Conservation (phyloP, 2,329 filamentous ascomycete species). For the Sphaerulina populicola region DNA sequence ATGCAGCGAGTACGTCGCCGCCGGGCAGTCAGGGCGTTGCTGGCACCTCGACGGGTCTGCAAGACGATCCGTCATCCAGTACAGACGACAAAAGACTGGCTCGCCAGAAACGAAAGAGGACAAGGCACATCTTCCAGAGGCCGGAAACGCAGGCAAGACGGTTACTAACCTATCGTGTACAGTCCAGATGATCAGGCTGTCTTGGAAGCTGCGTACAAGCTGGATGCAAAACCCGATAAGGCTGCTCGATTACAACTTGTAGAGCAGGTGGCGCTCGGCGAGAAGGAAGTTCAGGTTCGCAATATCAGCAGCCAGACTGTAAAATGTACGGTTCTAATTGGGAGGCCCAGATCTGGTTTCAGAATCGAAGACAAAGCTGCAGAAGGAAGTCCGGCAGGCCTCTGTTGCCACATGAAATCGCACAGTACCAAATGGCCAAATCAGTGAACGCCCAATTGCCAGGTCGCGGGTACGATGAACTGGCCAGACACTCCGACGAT, state of each 20-base stretch:
- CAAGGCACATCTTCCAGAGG: constrained; percentile 42
- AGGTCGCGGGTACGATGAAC: not conserved
- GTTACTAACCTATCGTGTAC: not conserved
- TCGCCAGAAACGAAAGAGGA: constrained; percentile 54
- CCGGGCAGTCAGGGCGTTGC: not conserved
- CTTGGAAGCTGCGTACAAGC: constrained; percentile 75
- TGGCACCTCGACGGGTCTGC: not conserved
- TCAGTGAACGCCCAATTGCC: constrained; percentile 1
- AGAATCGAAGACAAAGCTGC: constrained; percentile 88
- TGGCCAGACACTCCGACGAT: not conserved
- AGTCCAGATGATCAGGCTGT: constrained; percentile 84
- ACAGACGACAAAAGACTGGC: constrained; percentile 53
- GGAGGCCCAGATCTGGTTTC: constrained; percentile 78
- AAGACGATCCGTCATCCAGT: constrained; percentile 34
- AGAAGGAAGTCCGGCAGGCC: constrained; percentile 72
- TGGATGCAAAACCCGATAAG: constrained; percentile 87
- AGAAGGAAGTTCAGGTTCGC: constrained; percentile 92
- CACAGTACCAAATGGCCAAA: constrained; percentile 31
- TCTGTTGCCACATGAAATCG: constrained; percentile 67
- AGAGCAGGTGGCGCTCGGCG: constrained; percentile 74
- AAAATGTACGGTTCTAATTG: constrained; percentile 2
- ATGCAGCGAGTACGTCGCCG: not conserved
- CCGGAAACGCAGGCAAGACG: not conserved
- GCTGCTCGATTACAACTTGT: constrained; percentile 76
- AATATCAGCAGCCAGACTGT: not conserved